phyloP scores from a whole-genome alignment of 2,329 filamentous ascomycete species.

The Exophiala calicioides region DNA sequence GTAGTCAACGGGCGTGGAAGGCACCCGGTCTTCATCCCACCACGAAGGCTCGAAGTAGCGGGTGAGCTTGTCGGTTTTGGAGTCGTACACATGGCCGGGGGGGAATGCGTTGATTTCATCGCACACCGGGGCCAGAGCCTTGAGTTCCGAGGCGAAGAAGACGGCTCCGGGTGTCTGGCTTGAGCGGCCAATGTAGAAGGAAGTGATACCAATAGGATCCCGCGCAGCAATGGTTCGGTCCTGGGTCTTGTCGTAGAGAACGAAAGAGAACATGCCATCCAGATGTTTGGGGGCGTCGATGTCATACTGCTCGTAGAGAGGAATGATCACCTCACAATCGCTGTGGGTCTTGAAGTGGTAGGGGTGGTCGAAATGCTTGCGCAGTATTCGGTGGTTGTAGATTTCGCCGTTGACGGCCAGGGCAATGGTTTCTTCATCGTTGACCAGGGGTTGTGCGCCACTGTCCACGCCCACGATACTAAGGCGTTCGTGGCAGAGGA shows the following conservation, averaged over 20 bases:
- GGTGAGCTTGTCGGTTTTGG: slow-evolving; percentile 78
- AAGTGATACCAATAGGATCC: slow-evolving; percentile 96
- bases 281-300: slow-evolving; percentile 89
- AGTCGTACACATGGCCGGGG: slow-evolving; percentile 94
- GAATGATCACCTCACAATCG: slow-evolving; percentile 98
- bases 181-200: slow-evolving; percentile 92
- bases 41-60: slow-evolving; percentile 90
- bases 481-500: slow-evolving; percentile 95
- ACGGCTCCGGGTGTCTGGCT: slow-evolving; percentile 79
- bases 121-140: slow-evolving; percentile 88
- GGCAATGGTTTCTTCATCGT: slow-evolving; percentile 81
- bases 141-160: slow-evolving; percentile 97
- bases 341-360: slow-evolving; percentile 99
- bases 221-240: slow-evolving; percentile 91
- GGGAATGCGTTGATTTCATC: slow-evolving; percentile 94
- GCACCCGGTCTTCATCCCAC: slow-evolving; percentile 82
- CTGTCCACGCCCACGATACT: slow-evolving; percentile 97
- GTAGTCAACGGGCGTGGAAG: slow-evolving; percentile 77
- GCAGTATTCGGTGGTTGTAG: slow-evolving; percentile 96
- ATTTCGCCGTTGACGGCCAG: slow-evolving; percentile 99
- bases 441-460: slow-evolving; percentile 92
- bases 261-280: slow-evolving; percentile 99
- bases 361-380: slow-evolving; percentile 77
- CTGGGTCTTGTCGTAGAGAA: slow-evolving; percentile 92
- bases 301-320: slow-evolving; percentile 91